Conservation (phyloP, 257 asterid genomes). For the Penstemon davidsonii region DNA sequence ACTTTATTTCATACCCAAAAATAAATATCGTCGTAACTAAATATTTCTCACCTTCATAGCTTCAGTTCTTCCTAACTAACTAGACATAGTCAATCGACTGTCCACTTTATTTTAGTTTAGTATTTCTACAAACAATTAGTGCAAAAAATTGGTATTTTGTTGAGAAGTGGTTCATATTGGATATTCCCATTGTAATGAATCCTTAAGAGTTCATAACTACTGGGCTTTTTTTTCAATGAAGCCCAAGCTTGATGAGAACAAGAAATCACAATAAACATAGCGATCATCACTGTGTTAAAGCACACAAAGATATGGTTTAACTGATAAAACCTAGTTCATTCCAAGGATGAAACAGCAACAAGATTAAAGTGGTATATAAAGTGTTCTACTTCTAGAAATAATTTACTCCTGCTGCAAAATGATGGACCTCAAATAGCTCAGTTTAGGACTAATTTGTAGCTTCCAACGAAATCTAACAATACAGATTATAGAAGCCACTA, state of each 20-base stretch:
- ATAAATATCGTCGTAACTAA: no score
- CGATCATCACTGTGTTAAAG: background rate
- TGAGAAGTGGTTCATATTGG: no score
- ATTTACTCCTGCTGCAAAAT: background rate
- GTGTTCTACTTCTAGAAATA: constrained; percentile 1
- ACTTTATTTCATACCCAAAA: no score
- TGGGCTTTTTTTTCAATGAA: no score
- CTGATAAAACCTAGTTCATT: constrained; percentile 3
- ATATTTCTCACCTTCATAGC: no score
- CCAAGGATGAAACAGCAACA: background rate
- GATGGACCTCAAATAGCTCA: background rate
- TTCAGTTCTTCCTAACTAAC: no score
- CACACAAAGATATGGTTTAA: background rate
- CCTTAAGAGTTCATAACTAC: no score
- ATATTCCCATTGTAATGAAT: no score
- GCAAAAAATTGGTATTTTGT: no score
- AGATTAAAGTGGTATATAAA: background rate
- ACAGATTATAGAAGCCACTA: constrained; percentile 15
- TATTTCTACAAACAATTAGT: no score
- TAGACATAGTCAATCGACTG: no score
- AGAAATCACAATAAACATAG: background rate
- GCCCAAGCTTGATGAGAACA: background rate
- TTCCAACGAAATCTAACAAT: constrained; percentile 7
- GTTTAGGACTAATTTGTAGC: constrained; percentile 2
- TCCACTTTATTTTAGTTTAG: no score